These are phyloP conservation scores for Filosporella fistucella DNA, from an alignment of 495 filamentous ascomycete genomes.

Conservation along the genomic window DNA sequence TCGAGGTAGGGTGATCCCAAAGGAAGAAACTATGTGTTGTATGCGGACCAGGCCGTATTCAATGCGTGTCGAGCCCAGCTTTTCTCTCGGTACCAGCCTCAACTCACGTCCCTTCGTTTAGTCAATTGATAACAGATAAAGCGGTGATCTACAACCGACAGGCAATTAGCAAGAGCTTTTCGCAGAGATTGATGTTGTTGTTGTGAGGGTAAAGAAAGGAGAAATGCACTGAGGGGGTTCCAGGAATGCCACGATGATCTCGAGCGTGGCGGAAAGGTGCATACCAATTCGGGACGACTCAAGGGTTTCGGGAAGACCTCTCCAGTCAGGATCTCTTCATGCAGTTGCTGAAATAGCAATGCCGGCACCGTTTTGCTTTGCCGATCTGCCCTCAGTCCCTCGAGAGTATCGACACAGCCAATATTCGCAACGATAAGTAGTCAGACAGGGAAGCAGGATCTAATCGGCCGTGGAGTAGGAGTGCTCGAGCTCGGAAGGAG, in stretches of 20 bases:
- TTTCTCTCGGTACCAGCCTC: neutral
- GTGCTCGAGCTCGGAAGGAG: neutral
- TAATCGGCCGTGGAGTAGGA: neutral
- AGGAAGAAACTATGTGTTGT: neutral
- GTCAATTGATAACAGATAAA: neutral
- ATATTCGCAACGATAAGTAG: neutral
- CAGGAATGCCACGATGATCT: slow-evolving; percentile 16
- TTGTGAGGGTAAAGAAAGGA: slow-evolving; percentile 9
- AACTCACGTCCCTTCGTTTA: slow-evolving; percentile 1
- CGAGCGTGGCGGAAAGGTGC: slow-evolving; percentile 16
- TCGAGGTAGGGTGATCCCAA: neutral
- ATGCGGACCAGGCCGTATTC: slow-evolving; percentile 6
- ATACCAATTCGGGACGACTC: slow-evolving; percentile 17
- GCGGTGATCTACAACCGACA: slow-evolving; percentile 4
- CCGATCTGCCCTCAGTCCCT: slow-evolving; percentile 8
- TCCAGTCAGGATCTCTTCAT: slow-evolving; percentile 13
- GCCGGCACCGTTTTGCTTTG: slow-evolving; percentile 14
- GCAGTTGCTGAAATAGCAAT: slow-evolving; percentile 6
- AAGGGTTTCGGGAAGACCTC: slow-evolving; percentile 21
- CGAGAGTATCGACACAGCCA: neutral
- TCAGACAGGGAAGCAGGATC: neutral
- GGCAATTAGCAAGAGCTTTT: slow-evolving; percentile 13
- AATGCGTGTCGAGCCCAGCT: slow-evolving; percentile 7
- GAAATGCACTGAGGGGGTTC: slow-evolving; percentile 18
- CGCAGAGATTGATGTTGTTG: slow-evolving; percentile 11